phyloP scores from a whole-genome alignment of 2,329 filamentous ascomycete genomes.

The Capronia epimyces region DNA sequence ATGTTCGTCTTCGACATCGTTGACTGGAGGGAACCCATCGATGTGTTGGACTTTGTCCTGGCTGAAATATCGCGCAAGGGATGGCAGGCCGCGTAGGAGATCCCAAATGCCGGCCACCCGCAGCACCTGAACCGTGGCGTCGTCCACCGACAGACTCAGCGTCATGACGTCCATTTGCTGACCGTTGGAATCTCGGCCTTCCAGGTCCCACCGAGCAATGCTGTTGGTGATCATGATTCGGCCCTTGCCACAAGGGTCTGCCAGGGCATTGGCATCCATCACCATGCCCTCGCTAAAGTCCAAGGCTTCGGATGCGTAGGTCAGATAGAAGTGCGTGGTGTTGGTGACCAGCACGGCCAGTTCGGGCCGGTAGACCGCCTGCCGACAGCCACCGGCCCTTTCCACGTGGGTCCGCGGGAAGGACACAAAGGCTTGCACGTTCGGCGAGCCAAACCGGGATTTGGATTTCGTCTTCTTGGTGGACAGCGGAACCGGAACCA shows the following conservation, averaged over 20 bases:
- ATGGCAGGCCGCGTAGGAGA: constrained; percentile 8
- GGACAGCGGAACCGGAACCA: constrained; percentile 12
- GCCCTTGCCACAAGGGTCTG: constrained; percentile 19
- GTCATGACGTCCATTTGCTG: constrained; percentile 22
- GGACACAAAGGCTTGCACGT: constrained; percentile 4
- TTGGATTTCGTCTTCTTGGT: background rate
- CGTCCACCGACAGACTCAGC: constrained; percentile 24
- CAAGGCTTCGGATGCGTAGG: constrained; percentile 22
- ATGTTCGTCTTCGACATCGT: background rate
- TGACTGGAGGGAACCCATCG: background rate
- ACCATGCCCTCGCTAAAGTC: constrained; percentile 17
- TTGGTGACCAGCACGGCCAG: constrained; percentile 20
- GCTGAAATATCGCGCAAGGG: constrained; percentile 26
- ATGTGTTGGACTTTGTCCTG: background rate
- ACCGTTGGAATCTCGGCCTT: constrained; percentile 3
- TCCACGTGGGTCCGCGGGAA: constrained; percentile 21
- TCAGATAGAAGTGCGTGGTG: constrained; percentile 19
- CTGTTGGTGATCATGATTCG: constrained; percentile 27
- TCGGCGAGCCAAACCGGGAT: constrained; percentile 1
- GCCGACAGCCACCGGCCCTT: constrained; percentile 8
- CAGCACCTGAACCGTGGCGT: constrained; percentile 20
- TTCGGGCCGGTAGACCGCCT: constrained; percentile 18
- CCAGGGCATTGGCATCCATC: constrained; percentile 7
- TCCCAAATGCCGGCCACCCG: constrained; percentile 8
- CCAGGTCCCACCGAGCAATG: constrained; percentile 24